Evolutionary conservation across 495 filamentous ascomycete species (phyloP).

Genomic region (Penicilliopsis zonata): DNA sequence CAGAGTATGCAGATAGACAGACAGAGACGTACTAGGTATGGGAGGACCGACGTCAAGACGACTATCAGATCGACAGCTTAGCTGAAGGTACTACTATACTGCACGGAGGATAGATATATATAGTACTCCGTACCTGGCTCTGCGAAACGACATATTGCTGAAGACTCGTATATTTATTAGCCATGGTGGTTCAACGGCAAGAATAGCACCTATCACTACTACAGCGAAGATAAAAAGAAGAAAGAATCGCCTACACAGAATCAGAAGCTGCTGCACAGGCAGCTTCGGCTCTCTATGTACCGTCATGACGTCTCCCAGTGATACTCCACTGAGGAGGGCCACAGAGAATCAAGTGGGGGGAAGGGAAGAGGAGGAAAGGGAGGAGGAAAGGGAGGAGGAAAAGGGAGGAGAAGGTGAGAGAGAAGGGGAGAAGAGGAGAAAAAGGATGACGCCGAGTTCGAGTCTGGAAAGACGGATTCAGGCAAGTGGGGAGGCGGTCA

Average conservation of each 20-base stretch:
- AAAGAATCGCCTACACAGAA: constrained; percentile 45
- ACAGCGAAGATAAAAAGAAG: not conserved
- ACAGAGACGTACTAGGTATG: constrained; percentile 56
- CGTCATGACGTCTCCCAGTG: constrained; percentile 3
- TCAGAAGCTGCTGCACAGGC: constrained; percentile 41
- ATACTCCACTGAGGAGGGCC: constrained; percentile 1
- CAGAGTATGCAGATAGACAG: not conserved
- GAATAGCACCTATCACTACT: not conserved
- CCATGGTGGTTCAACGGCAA: too few species aligned
- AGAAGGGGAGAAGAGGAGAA: too few species aligned
- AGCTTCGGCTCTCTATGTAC: constrained; percentile 24
- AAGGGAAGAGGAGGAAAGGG: constrained; percentile 2
- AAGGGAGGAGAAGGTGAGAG: not conserved
- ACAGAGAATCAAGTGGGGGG: not conserved
- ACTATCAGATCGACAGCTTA: constrained; percentile 20
- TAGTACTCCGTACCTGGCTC: constrained; percentile 43
- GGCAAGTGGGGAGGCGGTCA: too few species aligned
- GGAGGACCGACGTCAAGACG: constrained; percentile 72
- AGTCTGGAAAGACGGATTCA: too few species aligned
- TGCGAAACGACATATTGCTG: constrained; percentile 63
- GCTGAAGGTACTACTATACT: constrained; percentile 2
- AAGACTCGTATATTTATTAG: too few species aligned
- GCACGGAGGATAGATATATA: not conserved
- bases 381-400: constrained; percentile 1
- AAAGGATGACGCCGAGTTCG: too few species aligned